Evolutionary conservation across 345 rosid species (phyloP).

Genomic region (Limnanthes douglasii): DNA sequence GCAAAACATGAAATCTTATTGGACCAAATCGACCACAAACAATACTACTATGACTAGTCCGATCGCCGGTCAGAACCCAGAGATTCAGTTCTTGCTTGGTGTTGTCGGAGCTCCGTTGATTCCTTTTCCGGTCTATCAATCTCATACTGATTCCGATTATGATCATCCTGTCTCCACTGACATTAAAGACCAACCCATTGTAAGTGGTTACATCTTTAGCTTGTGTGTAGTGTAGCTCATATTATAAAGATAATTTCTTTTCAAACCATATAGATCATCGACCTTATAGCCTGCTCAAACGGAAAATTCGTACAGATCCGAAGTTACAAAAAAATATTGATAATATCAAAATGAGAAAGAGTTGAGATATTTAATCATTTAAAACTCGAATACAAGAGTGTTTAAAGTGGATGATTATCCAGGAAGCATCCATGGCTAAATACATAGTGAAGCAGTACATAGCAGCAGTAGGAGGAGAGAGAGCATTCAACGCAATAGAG

Average conservation of each 20-base stretch:
- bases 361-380: neutral
- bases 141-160: slow-evolving; percentile 5
- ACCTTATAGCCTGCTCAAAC: neutral
- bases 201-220: too few relatives aligned
- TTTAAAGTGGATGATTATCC: too few relatives aligned
- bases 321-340: neutral
- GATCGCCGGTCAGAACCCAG: slow-evolving; percentile 14
- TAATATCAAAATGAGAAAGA: too few relatives aligned
- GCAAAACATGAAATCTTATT: slow-evolving; percentile 15
- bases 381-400: neutral
- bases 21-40: slow-evolving; percentile 17
- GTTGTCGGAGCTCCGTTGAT: slow-evolving; percentile 19
- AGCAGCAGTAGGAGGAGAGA: slow-evolving; percentile 21
- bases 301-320: neutral
- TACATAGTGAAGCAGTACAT: slow-evolving; percentile 23
- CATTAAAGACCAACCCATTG: slow-evolving; percentile 19
- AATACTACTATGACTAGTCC: slow-evolving; percentile 7
- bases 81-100: slow-evolving; percentile 25
- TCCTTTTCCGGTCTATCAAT: slow-evolving; percentile 9
- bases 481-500: slow-evolving; percentile 5
- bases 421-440: slow-evolving; percentile 24
- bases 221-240: too few relatives aligned
- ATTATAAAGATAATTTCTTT: too few relatives aligned
- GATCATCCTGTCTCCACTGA: slow-evolving; percentile 21
- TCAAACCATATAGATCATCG: too few relatives aligned